phyloP scores from a whole-genome alignment of 2,329 filamentous ascomycete species.

The Exophiala bonariae region DNA sequence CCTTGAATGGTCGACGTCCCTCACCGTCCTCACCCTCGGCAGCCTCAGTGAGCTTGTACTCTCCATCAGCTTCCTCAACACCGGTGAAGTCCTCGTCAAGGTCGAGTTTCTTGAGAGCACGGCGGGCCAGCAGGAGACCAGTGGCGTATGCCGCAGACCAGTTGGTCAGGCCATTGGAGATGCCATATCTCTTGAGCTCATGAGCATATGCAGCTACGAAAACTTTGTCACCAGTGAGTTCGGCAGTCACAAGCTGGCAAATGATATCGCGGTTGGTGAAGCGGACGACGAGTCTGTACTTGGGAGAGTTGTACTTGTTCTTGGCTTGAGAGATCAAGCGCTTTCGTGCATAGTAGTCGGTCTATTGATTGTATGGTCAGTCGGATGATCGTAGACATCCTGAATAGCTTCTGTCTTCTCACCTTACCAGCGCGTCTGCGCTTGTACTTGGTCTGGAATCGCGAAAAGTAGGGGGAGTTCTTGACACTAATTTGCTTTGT shows the following conservation, averaged over 20 bases:
- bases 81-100: constrained; percentile 89
- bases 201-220: constrained; percentile 90
- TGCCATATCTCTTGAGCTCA: constrained; percentile 96
- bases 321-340: constrained; percentile 99
- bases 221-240: constrained; percentile 98
- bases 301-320: constrained; percentile 99
- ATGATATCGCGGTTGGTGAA: constrained; percentile 99
- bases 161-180: constrained; percentile 99
- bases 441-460: constrained; percentile 99
- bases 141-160: constrained; percentile 97
- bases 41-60: constrained; percentile 94
- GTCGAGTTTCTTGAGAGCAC: constrained; percentile 94
- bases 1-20: constrained; percentile 96
- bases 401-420: not conserved
- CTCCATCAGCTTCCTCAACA: constrained; percentile 95
- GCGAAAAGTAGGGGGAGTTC: constrained; percentile 96
- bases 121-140: constrained; percentile 94
- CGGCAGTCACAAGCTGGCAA: constrained; percentile 93
- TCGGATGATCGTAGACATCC: not conserved
- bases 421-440: constrained; percentile 79
- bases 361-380: constrained; percentile 54
- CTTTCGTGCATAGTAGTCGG: constrained; percentile 99
- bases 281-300: constrained; percentile 99
- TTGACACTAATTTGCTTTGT: constrained; percentile 59
- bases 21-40: constrained; percentile 85